Conservation (phyloP, 1,284 basidiomycete genomes). For the Trichosporon faecale region DNA sequence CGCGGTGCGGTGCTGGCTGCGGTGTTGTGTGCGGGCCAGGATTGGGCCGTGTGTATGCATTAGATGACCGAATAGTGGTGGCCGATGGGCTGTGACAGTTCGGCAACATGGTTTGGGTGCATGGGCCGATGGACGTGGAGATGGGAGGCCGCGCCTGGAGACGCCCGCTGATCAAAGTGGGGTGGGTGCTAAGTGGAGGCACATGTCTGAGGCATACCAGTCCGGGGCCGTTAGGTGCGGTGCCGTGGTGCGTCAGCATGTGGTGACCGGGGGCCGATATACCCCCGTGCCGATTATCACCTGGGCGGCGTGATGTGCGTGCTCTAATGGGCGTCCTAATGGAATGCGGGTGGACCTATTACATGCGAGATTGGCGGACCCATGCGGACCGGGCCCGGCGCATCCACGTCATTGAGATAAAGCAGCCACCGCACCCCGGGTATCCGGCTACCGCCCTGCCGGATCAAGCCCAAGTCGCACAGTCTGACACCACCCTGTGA, state of each 20-base stretch:
- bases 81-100: neutral
- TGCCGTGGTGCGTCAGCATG: neutral
- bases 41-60: neutral
- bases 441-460: slow-evolving; percentile 6
- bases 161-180: neutral
- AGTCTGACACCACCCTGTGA: neutral
- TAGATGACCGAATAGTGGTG: neutral
- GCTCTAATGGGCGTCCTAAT: neutral
- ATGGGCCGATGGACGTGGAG: neutral
- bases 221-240: slow-evolving; percentile 1
- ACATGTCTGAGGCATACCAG: neutral
- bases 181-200: neutral
- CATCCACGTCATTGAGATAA: slow-evolving; percentile 1
- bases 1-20: neutral
- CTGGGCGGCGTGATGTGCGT: neutral
- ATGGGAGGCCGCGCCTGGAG: neutral
- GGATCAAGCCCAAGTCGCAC: neutral
- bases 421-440: neutral
- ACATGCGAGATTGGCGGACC: neutral
- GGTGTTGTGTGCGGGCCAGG: neutral
- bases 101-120: neutral
- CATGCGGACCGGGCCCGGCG: neutral
- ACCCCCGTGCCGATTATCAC: neutral
- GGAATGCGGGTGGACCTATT: neutral
- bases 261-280: slow-evolving; percentile 7